Conservation (phyloP, 2,329 filamentous ascomycete genomes). For the Calonectria fujianensis region DNA sequence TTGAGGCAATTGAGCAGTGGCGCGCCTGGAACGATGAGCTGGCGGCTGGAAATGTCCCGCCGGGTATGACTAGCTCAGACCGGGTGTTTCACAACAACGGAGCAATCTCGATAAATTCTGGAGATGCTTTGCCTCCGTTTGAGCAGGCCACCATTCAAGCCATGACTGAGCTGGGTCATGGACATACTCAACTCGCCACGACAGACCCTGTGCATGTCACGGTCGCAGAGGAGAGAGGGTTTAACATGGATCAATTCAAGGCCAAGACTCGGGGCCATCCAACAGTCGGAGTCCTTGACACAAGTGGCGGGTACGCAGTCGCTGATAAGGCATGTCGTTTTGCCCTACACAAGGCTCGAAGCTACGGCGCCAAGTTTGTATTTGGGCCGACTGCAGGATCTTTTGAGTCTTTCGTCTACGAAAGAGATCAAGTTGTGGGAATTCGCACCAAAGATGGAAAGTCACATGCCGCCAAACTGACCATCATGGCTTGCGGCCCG, state of each 20-base stretch:
- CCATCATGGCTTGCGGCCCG: conserved; percentile 64
- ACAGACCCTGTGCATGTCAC: conserved; percentile 53
- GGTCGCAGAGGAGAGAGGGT: conserved; percentile 52
- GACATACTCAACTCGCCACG: conserved; percentile 60
- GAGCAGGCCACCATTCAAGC: conserved; percentile 61
- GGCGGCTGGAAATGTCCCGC: conserved; percentile 56
- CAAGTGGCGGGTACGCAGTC: conserved; percentile 65
- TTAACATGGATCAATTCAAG: conserved; percentile 62
- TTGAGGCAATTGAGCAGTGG: conserved; percentile 65
- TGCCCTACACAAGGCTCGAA: conserved; percentile 64
- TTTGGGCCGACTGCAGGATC: conserved; percentile 58
- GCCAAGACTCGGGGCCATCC: conserved; percentile 45
- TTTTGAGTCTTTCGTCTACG: conserved; percentile 55
- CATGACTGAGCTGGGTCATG: conserved; percentile 59
- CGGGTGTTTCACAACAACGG: conserved; percentile 63
- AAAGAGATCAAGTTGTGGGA: conserved; percentile 56
- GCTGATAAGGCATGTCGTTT: conserved; percentile 68
- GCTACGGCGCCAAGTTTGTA: conserved; percentile 64
- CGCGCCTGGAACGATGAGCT: conserved; percentile 67
- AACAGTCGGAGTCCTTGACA: conserved; percentile 65
- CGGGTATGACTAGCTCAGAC: conserved; percentile 61
- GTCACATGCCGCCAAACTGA: conserved; percentile 57
- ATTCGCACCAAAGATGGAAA: conserved; percentile 62
- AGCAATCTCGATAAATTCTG: conserved; percentile 55
- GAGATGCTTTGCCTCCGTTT: conserved; percentile 54